phyloP scores from a whole-genome alignment of 2,329 filamentous ascomycete species.

The Bimuria novae-zelandiae region DNA sequence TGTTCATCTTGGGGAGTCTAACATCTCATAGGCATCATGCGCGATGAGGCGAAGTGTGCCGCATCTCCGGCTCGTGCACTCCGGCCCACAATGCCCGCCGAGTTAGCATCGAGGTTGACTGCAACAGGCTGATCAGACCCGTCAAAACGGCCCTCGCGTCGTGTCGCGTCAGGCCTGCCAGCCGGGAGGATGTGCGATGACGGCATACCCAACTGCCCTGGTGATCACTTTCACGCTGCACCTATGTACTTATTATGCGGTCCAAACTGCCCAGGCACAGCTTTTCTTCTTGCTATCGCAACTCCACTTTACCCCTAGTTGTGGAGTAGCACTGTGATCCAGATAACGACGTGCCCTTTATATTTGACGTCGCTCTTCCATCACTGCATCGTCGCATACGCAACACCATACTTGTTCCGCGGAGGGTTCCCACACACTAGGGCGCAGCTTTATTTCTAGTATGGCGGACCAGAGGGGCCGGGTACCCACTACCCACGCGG shows the following conservation, averaged over 20 bases:
- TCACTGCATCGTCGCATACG: neutral
- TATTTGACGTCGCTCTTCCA: conserved; percentile 2
- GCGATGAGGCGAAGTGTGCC: conserved; percentile 5
- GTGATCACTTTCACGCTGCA: neutral
- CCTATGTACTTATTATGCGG: neutral
- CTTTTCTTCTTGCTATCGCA: neutral
- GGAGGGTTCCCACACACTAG: neutral
- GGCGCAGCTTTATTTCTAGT: neutral
- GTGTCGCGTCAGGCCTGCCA: neutral
- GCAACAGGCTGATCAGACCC: conserved; percentile 6
- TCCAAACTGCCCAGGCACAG: neutral
- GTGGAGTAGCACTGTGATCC: neutral
- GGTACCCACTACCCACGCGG: conserved; percentile 19
- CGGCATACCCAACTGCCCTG: conserved; percentile 11
- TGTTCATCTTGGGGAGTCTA: neutral
- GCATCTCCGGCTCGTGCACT: conserved; percentile 12
- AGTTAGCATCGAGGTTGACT: neutral
- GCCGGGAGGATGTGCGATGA: conserved; percentile 20
- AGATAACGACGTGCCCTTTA: neutral
- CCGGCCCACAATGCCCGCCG: conserved; percentile 14
- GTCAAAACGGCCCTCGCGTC: neutral
- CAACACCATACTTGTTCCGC: neutral
- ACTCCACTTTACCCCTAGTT: neutral
- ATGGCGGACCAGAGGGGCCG: conserved; percentile 13
- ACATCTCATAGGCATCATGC: neutral